Evolutionary conservation across 2,329 filamentous ascomycete species (phyloP).

Genomic region (Ophiocordyceps sinensis): DNA sequence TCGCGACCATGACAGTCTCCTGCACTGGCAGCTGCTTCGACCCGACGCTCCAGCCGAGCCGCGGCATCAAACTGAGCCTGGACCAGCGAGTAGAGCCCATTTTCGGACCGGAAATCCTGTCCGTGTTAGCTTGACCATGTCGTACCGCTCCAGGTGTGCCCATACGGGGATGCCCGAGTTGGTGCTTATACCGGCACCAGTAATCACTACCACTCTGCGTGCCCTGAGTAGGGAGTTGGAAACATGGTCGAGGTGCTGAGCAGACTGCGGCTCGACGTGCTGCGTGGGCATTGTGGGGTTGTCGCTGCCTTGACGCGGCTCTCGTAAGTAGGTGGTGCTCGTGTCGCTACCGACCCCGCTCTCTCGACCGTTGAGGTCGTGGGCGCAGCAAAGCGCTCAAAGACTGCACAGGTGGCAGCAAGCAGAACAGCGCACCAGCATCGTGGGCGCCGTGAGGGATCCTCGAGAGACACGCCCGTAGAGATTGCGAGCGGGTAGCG

Average conservation of each 20-base stretch:
- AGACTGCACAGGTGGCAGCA: too few species aligned
- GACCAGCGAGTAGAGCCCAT: constrained; percentile 59
- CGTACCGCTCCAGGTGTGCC: not conserved
- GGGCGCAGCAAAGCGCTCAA: too few species aligned
- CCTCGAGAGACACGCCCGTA: too few species aligned
- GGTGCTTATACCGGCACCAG: constrained; percentile 60
- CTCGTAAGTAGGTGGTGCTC: not conserved
- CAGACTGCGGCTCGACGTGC: constrained; percentile 36
- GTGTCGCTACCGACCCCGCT: too few species aligned
- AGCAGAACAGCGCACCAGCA: too few species aligned
- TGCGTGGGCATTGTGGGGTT: constrained; percentile 41
- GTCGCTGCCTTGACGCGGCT: not conserved
- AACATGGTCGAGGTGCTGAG: constrained; percentile 45
- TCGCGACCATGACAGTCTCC: constrained; percentile 4
- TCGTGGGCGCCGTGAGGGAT: too few species aligned
- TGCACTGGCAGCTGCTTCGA: constrained; percentile 11
- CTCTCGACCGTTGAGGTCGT: too few species aligned
- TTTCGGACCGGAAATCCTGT: constrained; percentile 58
- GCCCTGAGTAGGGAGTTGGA: constrained; percentile 50
- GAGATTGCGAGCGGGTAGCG: too few species aligned
- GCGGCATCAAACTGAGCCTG: constrained; percentile 50
- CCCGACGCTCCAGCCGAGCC: constrained; percentile 19
- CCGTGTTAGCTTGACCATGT: constrained; percentile 5
- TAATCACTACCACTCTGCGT: constrained; percentile 56
- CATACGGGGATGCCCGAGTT: constrained; percentile 60